Conservation (phyloP, 2,329 filamentous ascomycete species). For the Chrysoporthe puriensis region DNA sequence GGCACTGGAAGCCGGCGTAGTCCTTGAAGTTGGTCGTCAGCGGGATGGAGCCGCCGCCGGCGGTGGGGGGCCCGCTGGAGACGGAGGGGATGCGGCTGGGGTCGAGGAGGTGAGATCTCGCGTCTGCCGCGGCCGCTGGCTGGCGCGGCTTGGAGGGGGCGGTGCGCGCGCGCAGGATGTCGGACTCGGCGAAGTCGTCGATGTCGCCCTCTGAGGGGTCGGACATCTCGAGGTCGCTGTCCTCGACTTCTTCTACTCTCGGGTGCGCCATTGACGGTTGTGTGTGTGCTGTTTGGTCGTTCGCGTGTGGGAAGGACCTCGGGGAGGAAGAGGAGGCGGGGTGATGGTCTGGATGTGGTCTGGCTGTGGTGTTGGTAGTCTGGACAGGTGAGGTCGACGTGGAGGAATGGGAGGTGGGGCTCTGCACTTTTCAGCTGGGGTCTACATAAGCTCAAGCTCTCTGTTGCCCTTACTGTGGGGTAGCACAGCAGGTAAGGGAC, state of each 20-base stretch:
- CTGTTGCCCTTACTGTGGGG: neutral
- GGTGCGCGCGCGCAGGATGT: conserved; percentile 55
- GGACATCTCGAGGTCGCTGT: conserved; percentile 72
- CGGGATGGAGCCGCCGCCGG: conserved; percentile 37
- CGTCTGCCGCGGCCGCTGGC: conserved; percentile 21
- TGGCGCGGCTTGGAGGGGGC: conserved; percentile 31
- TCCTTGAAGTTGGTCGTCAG: conserved; percentile 48
- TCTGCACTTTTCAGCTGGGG: conserved; percentile 10
- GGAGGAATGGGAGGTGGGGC: conserved; percentile 18
- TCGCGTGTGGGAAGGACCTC: too few relatives aligned
- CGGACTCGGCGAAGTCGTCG: conserved; percentile 61
- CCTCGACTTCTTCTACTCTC: conserved; percentile 89
- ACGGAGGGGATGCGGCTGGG: conserved; percentile 43
- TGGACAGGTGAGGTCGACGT: conserved; percentile 22
- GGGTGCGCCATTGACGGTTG: conserved; percentile 73
- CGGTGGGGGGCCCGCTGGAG: conserved; percentile 39
- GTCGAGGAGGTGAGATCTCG: conserved; percentile 38
- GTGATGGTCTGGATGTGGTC: neutral
- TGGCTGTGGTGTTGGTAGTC: neutral
- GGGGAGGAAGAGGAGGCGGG: neutral
- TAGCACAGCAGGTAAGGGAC: neutral
- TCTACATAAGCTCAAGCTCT: conserved; percentile 10
- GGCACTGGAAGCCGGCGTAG: conserved; percentile 80
- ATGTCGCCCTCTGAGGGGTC: conserved; percentile 90
- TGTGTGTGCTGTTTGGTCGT: conserved; percentile 4